These are phyloP conservation scores for Massariosphaeria phaeospora DNA, from an alignment of 495 filamentous ascomycete species.

Conservation along the genomic window DNA sequence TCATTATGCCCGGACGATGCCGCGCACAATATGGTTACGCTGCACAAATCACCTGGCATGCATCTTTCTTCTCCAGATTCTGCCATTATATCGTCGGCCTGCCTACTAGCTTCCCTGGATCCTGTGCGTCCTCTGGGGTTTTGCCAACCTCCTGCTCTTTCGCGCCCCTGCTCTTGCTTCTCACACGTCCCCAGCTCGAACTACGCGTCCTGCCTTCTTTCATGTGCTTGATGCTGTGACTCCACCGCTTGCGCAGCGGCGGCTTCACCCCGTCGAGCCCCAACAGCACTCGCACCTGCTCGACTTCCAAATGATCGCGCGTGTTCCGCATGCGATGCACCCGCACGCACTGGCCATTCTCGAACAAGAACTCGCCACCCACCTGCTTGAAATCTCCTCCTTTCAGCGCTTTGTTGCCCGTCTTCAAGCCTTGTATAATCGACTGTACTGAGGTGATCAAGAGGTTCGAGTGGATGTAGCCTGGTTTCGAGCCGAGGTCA, in stretches of 20 bases:
- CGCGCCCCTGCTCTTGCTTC: constrained; percentile 22
- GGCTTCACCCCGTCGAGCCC: constrained; percentile 47
- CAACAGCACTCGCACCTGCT: constrained; percentile 56
- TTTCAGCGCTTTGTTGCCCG: constrained; percentile 54
- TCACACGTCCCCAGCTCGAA: constrained; percentile 22
- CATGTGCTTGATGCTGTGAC: constrained; percentile 23
- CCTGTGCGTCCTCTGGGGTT: constrained; percentile 1
- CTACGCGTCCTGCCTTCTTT: constrained; percentile 6
- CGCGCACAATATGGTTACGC: too few species aligned
- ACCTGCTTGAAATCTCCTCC: constrained; percentile 66
- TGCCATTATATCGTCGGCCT: background rate
- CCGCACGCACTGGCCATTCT: constrained; percentile 66
- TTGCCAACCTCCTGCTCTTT: constrained; percentile 5
- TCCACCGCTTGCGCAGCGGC: constrained; percentile 30
- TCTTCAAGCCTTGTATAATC: constrained; percentile 54
- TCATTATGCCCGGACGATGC: too few species aligned
- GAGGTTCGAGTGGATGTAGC: constrained; percentile 58
- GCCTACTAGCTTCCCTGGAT: background rate
- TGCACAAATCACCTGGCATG: too few species aligned
- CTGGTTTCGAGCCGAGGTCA: constrained; percentile 57
- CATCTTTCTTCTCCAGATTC: background rate
- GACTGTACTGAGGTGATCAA: constrained; percentile 44
- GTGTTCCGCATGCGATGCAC: constrained; percentile 80
- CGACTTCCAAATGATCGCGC: constrained; percentile 69
- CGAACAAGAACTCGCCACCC: constrained; percentile 82